Base-by-base conservation (phyloP, 495 filamentous ascomycete genomes). In the Penicillium paradoxum region DNA sequence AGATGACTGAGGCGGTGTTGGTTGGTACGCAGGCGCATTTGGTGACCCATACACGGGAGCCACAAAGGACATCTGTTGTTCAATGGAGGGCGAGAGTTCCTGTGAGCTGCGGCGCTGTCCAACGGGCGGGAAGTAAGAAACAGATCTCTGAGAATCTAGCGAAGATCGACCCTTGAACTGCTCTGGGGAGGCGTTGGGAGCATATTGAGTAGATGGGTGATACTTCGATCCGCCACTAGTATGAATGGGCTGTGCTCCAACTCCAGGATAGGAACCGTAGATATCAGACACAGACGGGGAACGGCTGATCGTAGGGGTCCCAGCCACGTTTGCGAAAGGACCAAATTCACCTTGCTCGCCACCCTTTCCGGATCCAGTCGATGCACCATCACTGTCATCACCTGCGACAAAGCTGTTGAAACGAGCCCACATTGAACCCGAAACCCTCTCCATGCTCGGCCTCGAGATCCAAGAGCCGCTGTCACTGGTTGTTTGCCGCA, bases 401-500 rank as follows among this genome's bases (percentile, higher is more conserved):
- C 95, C 95, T 48, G 87, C 86, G 45, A 99, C 89, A 59, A 97
- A 97, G 53, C 88, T 95, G 64, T 87, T 96, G 72, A 99, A 95
- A 27, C 84, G 88, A 45, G 84, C 87, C 83, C 88, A 92, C 66
- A 97, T 82, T 14, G 85, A 86, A 40, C 83, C 87, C 14, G 89
- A 95, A 0, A 97, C 89, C 63, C 91, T 95, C 65, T 93, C 90
- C 79, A 97, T 92, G 69, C 84, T 97, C 11, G 95, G 89, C 66
- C 89, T 93, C 1, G 89, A 87, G 36, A 97, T 91, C 90, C 91
- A 96, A 3, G 83, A 79, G 15, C 76, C 71, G 32, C 59, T 73
- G 55, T 93, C 90, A 54, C 83, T 88, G 19, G 89, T 88, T 3
- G 91, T 87, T 68, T 92, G 89, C 45, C 83, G 87, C 34, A 97